Conservation (phyloP, 2,329 filamentous ascomycete species). For the Metarhizium brunneum region DNA sequence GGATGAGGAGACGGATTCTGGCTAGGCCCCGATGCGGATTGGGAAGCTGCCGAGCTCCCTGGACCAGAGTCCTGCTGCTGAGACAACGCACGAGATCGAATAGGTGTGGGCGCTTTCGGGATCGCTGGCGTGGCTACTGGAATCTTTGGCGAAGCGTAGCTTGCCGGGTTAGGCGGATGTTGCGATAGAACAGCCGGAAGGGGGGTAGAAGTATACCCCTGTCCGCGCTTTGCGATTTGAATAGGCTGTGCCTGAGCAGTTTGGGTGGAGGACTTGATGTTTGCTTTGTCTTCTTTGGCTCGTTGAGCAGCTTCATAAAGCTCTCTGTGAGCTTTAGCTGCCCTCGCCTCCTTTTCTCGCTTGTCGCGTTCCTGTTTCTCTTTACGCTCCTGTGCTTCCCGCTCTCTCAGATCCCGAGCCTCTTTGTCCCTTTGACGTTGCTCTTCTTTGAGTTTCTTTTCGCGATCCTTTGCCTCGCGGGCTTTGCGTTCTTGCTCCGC, state of each 20-base stretch:
- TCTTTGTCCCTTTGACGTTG: constrained; percentile 74
- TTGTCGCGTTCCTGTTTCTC: constrained; percentile 56
- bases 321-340: constrained; percentile 51
- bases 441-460: constrained; percentile 80
- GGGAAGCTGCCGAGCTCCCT: constrained; percentile 60
- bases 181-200: constrained; percentile 46
- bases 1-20: constrained; percentile 52
- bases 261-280: constrained; percentile 29
- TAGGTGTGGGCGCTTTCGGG: constrained; percentile 74
- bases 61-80: constrained; percentile 70
- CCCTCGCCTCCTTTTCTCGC: constrained; percentile 48
- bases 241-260: constrained; percentile 13
- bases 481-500: constrained; percentile 75
- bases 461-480: constrained; percentile 53
- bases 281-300: constrained; percentile 56
- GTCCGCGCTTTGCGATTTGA: constrained; percentile 13
- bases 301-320: constrained; percentile 42
- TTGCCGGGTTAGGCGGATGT: constrained; percentile 47
- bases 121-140: constrained; percentile 70
- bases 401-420: constrained; percentile 58
- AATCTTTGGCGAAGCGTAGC: constrained; percentile 69
- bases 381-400: constrained; percentile 55
- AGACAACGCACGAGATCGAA: constrained; percentile 65
- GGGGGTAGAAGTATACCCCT: constrained; percentile 27
- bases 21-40: constrained; percentile 45